A percentile compares a stretch with the other conserved stretches of the same genome.
These are phyloP conservation scores for Conringia planisiliqua DNA, from an alignment of 345 rosid species.

Conservation along the genomic window DNA sequence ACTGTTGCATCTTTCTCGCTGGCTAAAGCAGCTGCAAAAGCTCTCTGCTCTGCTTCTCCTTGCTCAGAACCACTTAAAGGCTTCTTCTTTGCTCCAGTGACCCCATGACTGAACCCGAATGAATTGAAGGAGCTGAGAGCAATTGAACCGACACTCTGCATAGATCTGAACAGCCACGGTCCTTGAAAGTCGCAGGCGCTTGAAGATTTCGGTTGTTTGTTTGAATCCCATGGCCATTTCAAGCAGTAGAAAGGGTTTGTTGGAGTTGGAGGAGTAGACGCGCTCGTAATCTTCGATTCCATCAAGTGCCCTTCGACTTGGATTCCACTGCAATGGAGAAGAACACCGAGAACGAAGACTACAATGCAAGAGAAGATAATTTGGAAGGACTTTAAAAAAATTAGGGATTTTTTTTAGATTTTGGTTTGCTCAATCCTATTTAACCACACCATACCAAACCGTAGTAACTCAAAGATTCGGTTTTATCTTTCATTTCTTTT, in stretches of 20 bases:
- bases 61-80: conserved; percentile 54
- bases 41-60: conserved; percentile 89
- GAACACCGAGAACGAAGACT: neutral
- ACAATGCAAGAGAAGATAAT: neutral
- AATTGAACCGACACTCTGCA: conserved; percentile 58
- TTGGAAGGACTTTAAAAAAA: neutral
- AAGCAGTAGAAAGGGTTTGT: conserved; percentile 55
- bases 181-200: conserved; percentile 50
- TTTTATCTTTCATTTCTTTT: neutral
- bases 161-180: conserved; percentile 76
- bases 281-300: conserved; percentile 30
- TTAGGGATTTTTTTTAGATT: neutral
- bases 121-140: conserved; percentile 52
- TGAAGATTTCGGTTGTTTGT: conserved; percentile 35
- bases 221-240: conserved; percentile 79
- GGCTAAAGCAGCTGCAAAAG: conserved; percentile 75
- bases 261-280: conserved; percentile 29
- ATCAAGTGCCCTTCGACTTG: neutral
- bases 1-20: conserved; percentile 75
- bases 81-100: conserved; percentile 30
- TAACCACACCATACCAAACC: neutral
- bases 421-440: neutral
- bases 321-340: neutral
- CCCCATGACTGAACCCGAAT: conserved; percentile 13
- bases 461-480: neutral